Evolutionary conservation across 441 rosid genomes (phyloP).

Genomic region (Gossypium lobatum): DNA sequence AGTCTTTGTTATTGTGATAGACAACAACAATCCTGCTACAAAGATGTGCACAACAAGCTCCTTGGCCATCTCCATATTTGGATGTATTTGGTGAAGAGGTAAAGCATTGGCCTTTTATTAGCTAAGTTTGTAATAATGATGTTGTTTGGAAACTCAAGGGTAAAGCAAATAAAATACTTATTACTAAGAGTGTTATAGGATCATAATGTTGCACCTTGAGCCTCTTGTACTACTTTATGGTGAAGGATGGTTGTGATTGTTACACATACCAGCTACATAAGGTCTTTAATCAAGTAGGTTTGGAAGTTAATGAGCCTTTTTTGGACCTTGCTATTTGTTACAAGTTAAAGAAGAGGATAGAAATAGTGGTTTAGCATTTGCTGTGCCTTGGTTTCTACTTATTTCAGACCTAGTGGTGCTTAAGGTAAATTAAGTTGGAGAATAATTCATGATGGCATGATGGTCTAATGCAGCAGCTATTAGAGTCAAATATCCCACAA

Average conservation of each 20-base stretch:
- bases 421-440: slow-evolving; percentile 2
- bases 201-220: neutral
- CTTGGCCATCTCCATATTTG: slow-evolving; percentile 95
- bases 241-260: neutral
- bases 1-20: slow-evolving; percentile 33
- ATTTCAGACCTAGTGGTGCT: slow-evolving; percentile 4
- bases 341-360: neutral
- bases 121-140: neutral
- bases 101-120: slow-evolving; percentile 1
- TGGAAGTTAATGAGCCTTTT: neutral
- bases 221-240: neutral
- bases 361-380: neutral
- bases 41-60: slow-evolving; percentile 77
- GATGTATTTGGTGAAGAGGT: slow-evolving; percentile 99
- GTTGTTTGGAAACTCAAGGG: neutral
- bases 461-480: neutral
- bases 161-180: neutral
- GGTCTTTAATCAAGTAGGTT: neutral
- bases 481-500: neutral
- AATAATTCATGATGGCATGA: slow-evolving; percentile 6
- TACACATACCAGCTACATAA: neutral
- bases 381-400: neutral
- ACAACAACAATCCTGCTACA: slow-evolving; percentile 81
- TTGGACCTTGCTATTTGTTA: neutral
- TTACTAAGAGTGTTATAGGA: neutral